Conservation (phyloP, 768 basidiomycete genomes). For the Cyclocybe cylindracea region DNA sequence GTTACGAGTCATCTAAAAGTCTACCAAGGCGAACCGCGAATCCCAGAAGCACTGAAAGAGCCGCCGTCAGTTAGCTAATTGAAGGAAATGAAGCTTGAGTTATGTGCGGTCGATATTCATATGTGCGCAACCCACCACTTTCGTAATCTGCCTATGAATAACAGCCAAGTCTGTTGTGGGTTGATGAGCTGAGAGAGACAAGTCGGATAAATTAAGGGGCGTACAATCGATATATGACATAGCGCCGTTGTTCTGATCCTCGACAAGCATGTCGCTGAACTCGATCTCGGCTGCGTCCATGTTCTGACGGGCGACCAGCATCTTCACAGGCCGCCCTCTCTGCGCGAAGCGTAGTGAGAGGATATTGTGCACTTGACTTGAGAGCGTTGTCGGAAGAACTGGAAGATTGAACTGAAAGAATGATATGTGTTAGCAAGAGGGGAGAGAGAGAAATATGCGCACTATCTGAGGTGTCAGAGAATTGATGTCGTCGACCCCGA, state of each 20-base stretch:
- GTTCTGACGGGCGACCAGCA: conserved; percentile 87
- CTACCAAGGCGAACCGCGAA: conserved; percentile 47
- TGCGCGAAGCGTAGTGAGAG: conserved; percentile 64
- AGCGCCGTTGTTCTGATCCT: conserved; percentile 96
- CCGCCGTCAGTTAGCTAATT: conserved; percentile 40
- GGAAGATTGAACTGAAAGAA: conserved; percentile 66
- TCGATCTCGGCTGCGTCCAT: conserved; percentile 92
- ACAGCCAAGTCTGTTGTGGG: conserved; percentile 42
- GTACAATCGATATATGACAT: conserved; percentile 90
- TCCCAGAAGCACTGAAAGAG: conserved; percentile 32
- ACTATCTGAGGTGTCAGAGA: conserved; percentile 73
- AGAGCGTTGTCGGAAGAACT: conserved; percentile 68
- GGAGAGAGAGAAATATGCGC: background rate
- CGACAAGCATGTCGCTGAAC: conserved; percentile 95
- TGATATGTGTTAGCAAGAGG: conserved; percentile 1
- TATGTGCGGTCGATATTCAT: background rate
- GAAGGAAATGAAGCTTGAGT: background rate
- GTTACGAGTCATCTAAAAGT: background rate
- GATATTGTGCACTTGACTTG: conserved; percentile 84
- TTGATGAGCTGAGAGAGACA: conserved; percentile 4
- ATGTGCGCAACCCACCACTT: conserved; percentile 36
- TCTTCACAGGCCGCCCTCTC: conserved; percentile 53
- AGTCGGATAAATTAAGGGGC: conserved; percentile 22
- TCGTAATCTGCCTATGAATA: conserved; percentile 50
- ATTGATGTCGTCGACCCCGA: conserved; percentile 80